Evolutionary conservation across 495 filamentous ascomycete species (phyloP), one percentile per base, ranked within the genome.

Genomic region (Podospora fimiseda): DNA sequence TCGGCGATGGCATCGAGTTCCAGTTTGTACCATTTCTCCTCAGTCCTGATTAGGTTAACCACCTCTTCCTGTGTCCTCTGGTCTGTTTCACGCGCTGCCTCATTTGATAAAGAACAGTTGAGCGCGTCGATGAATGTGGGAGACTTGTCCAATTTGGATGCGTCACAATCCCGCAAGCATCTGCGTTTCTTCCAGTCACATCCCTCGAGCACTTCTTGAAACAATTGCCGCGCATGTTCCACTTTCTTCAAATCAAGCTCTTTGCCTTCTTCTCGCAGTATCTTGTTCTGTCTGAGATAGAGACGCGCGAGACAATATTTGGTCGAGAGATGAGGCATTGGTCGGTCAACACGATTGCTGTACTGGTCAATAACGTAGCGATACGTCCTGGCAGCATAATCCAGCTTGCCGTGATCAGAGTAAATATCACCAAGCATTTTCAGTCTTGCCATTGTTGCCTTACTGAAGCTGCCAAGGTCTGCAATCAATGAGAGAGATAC

Each of bases 401-500:
- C 19, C n/a, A 46, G 19, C 19, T 21, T n/a, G 20, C 20, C 43
- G 23, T 13, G 13, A 20, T n/a, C 0, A 6, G 9, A 13, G 23
- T 24, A 46, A 20, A 46, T 24, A 46, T 46, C 43, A 1, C 43
- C 43, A 46, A 46, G 43, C 19, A 46, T n/a, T 1, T 46, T 46
- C 15, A 46, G 2, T 8, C 20, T 21, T 16, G 19, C 43, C 4
- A 20, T 19, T n/a, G 43, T 20, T 0, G 18, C 11, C 15, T 24
- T 20, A 5, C 0, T 46, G 3, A 24, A 46, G 3, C 19, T 20
- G 0, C 43, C 22, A 20, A 21, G 27, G 11, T 11, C 27, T 11
- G 27, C 27, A 11, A 33, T 33, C 27, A 33, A 33, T 5, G 27
- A 33, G 27, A 33, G 27, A 33, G 27, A 11, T 11, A 33, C 27